Base-by-base conservation (phyloP, 305 asterid species). In the Caryopteris hybrid region DNA sequence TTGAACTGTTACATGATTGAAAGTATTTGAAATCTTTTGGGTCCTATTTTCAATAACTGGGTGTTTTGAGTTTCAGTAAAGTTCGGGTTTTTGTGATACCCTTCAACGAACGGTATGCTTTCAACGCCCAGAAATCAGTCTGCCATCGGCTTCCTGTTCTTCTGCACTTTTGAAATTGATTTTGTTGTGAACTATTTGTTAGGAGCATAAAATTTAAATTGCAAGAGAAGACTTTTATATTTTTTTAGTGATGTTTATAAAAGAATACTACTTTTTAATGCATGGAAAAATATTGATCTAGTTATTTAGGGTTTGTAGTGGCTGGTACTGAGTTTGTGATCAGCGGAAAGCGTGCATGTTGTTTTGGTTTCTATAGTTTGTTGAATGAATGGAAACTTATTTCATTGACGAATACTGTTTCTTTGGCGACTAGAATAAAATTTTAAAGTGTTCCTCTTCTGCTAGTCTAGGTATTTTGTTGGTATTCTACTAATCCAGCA, bases 61-160 rank as follows among this genome's bases (percentile, higher is more conserved):
- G 16, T 16, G 13, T 13, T 61, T 50, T 16, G 8, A 45, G 1
- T 56, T 8, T 3, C 56, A 42, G 52, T 55, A 20, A 69, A 69
- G 27, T 55, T 52, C 22, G 61, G 74, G 48, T 46, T 69, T 71
- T 58, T 41, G 50, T 59, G 11, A 38, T 69, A 38, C 46, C 61
- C 57, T 46, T 39, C 33, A 31, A 45, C 11, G 25, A 69, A 64
- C 66, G 25, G 60, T 10, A 2, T 34, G 34, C 36, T 39, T 75
- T 68, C 33, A 39, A 6, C 13, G 43, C 65, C 29, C 18, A 25
- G 50, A 55, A 34, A 33, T 61, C 39, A 60, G 16, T 57, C 14
- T 21, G 18, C 8, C 21, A 21, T 61, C 21, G 12, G 20, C 46
- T n/a, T 27, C 66, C 59, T 17, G 42, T 52, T 55, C 17, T 18